Conservation (phyloP, 768 basidiomycete genomes). For the Kwoniella newhampshirensis region DNA sequence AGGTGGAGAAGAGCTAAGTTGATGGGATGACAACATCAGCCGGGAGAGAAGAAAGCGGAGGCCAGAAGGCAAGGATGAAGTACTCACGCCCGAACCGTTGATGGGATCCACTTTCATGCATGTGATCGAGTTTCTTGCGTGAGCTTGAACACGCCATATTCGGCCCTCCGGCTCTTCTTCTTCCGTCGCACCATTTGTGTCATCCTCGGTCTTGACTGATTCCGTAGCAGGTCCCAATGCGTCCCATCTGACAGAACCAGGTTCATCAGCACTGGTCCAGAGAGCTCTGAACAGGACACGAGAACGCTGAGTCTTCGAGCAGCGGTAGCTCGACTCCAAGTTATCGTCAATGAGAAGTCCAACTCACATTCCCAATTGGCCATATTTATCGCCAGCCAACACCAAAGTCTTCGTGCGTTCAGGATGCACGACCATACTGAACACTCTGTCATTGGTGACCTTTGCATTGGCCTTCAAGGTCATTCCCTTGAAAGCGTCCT, state of each 20-base stretch:
- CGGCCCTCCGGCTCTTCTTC: slow-evolving; percentile 38
- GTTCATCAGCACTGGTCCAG: background rate
- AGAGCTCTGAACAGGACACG: too few relatives aligned
- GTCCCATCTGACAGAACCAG: slow-evolving; percentile 46
- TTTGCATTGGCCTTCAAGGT: slow-evolving; percentile 44
- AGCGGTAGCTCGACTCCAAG: too few relatives aligned
- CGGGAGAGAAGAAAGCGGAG: background rate
- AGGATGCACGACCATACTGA: slow-evolving; percentile 54
- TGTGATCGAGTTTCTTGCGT: slow-evolving; percentile 48
- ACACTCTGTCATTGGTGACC: slow-evolving; percentile 55
- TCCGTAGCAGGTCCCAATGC: slow-evolving; percentile 39
- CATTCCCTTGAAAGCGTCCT: slow-evolving; percentile 41
- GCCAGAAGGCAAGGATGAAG: background rate
- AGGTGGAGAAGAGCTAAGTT: slow-evolving; percentile 51
- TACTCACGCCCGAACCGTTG: slow-evolving; percentile 49
- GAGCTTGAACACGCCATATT: slow-evolving; percentile 52
- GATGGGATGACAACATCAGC: background rate
- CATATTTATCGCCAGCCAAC: slow-evolving; percentile 54
- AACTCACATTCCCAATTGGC: slow-evolving; percentile 52
- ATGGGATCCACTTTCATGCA: slow-evolving; percentile 54
- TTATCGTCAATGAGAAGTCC: too few relatives aligned
- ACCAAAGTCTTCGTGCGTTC: slow-evolving; percentile 50
- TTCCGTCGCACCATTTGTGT: slow-evolving; percentile 25
- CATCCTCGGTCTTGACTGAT: slow-evolving; percentile 25
- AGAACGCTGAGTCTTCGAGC: too few relatives aligned